Conservation (phyloP, 2,329 filamentous ascomycete genomes). For the Trichoderma sp. region DNA sequence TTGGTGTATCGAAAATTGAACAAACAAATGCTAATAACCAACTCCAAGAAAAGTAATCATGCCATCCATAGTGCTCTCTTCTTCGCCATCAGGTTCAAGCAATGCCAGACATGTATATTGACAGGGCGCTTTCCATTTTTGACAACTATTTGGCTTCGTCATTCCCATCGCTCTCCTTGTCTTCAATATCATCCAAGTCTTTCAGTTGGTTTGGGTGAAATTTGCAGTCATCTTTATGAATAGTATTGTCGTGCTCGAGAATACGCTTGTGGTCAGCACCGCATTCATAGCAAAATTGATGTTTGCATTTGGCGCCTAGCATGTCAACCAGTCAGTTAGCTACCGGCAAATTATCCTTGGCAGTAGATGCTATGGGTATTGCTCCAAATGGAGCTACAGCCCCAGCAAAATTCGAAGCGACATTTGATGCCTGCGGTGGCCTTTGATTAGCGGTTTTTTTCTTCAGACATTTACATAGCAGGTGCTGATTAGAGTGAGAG, state of each 20-base stretch:
- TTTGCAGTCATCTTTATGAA: slow-evolving; percentile 39
- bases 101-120: neutral
- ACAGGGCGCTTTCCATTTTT: neutral
- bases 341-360: slow-evolving; percentile 18
- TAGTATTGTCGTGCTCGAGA: slow-evolving; percentile 40
- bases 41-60: neutral
- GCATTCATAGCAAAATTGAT: slow-evolving; percentile 44
- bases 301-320: slow-evolving; percentile 38
- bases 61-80: neutral
- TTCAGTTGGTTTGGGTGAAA: slow-evolving; percentile 34
- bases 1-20: neutral
- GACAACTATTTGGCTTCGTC: neutral
- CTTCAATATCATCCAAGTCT: neutral
- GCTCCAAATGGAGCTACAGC: slow-evolving; percentile 36
- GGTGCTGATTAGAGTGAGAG: neutral
- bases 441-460: neutral
- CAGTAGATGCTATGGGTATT: slow-evolving; percentile 35
- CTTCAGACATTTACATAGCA: neutral
- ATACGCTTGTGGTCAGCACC: slow-evolving; percentile 42
- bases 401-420: slow-evolving; percentile 44
- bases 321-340: slow-evolving; percentile 19
- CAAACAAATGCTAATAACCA: neutral
- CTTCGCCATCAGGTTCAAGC: neutral
- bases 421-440: slow-evolving; percentile 42
- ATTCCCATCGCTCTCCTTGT: neutral